Evolutionary conservation across 192 early-diverging fungal genomes (phyloP).

Genomic region (Haplosporangium gracile): DNA sequence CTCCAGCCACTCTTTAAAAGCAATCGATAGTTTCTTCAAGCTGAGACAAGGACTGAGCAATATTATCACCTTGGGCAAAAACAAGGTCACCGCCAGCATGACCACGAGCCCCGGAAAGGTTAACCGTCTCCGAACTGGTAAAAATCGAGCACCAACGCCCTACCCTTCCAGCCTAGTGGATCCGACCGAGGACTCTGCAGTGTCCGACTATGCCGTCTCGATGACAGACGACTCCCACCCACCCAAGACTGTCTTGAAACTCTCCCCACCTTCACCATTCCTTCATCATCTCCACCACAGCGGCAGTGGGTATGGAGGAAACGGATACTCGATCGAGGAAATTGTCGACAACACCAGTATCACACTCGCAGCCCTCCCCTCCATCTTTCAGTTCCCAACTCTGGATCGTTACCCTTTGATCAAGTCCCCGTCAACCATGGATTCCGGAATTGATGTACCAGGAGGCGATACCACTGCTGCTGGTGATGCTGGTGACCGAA

Average conservation of each 20-base stretch:
- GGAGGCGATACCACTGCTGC: not conserved
- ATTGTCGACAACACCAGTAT: not conserved
- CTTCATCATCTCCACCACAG: too few relatives aligned
- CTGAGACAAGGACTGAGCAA: conserved; percentile 12
- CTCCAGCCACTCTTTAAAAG: not conserved
- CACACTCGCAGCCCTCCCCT: not conserved
- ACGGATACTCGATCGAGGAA: not conserved
- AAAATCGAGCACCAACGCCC: conserved; percentile 27
- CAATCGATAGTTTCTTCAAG: conserved; percentile 31
- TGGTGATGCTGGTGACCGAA: not conserved
- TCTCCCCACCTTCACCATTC: not conserved
- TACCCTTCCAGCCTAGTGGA: conserved; percentile 17
- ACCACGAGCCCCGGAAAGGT: not conserved
- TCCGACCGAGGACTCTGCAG: not conserved
- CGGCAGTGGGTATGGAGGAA: not conserved
- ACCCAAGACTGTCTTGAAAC: not conserved
- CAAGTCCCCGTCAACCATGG: conserved; percentile 23
- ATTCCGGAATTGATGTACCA: not conserved
- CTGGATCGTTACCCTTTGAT: conserved; percentile 41
- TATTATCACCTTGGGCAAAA: not conserved
- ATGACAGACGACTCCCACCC: not conserved
- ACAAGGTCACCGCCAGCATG: not conserved
- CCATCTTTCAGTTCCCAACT: conserved; percentile 28
- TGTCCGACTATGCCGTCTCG: not conserved
- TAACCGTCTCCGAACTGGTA: not conserved